Evolutionary conservation across 176 grass and related monocot species (phyloP), one percentile per base, ranked within the genome.

Genomic region (Zoysia japonica): DNA sequence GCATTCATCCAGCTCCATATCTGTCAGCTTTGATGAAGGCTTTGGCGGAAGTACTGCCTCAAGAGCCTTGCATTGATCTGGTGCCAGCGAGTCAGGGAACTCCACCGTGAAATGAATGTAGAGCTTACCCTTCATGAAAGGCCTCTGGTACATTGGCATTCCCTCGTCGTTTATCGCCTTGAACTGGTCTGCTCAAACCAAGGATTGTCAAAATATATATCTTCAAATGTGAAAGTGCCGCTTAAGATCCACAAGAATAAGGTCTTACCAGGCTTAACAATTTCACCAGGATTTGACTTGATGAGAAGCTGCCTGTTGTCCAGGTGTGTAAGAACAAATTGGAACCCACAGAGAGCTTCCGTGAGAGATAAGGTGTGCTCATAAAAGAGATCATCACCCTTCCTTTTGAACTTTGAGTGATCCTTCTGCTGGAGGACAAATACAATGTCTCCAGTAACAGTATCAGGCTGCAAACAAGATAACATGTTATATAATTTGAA

Each of bases 41-140:
- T 84, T 93, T 15, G 89, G 77, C 11, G 94, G 94, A 49, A 97
- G 91, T 53, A 97, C 85, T 3, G 87, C 72, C 80, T 97, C 91
- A 0, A 97, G 85, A 47, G 94, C 80, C 89, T 94, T 93, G 79
- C 87, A 89, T 41, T 97, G 89, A 6, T 97, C 94, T 13, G 84
- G 89, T 16, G 80, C 60, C 65, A 97, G 72, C 0, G 87, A 86
- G 57, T 97, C 94, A 0, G 94, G 94, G 83, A 97, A 97, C 16
- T 97, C 94, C 14, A 97, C 87, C 0, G 89, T 78, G 78, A 97
- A 97, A 71, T 97, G 94, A 49, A 97, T 94, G 94, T 97, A 97
- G 46, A 97, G 80, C 82, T 92, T 97, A 51, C 94, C 94, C 87
- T 90, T 94, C 91, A 97, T 97, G 91, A 97, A 97, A 14, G 94